Base-by-base conservation (phyloP, 306 rosid genomes). In the Alnus rubra region DNA sequence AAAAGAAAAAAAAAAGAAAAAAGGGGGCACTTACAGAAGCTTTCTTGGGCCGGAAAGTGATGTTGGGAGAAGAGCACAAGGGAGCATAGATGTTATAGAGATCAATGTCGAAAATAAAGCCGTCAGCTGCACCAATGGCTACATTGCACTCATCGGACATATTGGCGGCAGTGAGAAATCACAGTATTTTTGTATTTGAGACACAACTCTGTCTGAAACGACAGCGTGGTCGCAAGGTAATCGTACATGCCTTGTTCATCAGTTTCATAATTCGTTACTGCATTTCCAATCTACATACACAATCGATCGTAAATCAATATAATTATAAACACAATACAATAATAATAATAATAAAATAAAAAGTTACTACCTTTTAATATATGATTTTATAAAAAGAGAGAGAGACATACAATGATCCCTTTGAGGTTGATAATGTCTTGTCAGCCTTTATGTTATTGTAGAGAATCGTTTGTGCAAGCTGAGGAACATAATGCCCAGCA, bases 401-500 rank as follows among this genome's bases (percentile, higher is more conserved):
- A 83, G 33, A 54, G 54, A 80, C 88, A 19, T 91, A 95, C 99
- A 68, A 93, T 70, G 77, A 93, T 91, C 64, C 99, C 99, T 82
- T 91, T 93, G 87, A 95, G 95, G 82, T 93, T 95, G 83, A 93
- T 81, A 69, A 83, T 78, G 87, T 79, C 42, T 69, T 89, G 2
- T 84, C 81, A 63, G 93, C 81, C 65, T 62, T 84, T 42, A 75
- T 77, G 82, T 91, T 93, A 19, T 87, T 90, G 48, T 78, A n/a
- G 23, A 95, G 94, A 82, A 95, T 90, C 2, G 88, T 89, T 50
- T 93, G 94, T 31, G 98, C 99, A 79, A 95, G 88, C 75, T 95
- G 97, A 78, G 99, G 97, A 11, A 89, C 99, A 84, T 95, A 95
- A 64, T 93, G 99, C 0, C 99, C 99, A 12, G 98, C 98, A 79